Evolutionary conservation across 163 green algal species (phyloP).

Genomic region (Chlamydomonas reinhardtii): DNA sequence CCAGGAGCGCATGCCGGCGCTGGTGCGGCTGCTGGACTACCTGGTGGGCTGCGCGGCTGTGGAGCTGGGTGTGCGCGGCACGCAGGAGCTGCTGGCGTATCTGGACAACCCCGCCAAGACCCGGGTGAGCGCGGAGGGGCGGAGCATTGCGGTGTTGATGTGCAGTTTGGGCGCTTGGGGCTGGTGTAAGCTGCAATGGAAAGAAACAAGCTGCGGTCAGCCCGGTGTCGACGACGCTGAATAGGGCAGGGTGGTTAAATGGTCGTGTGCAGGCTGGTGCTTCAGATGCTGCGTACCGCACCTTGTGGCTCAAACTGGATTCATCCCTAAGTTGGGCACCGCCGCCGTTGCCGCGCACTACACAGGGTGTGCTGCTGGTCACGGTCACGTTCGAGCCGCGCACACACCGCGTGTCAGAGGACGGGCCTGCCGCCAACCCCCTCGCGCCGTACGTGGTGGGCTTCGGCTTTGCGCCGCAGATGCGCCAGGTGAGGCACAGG

Average conservation of each 20-base stretch:
- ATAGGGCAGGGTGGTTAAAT: no score
- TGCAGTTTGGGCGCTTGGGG: no score
- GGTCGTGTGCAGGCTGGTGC: no score
- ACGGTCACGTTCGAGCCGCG: constrained; percentile 46
- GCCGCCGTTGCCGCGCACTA: no score
- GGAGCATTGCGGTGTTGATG: no score
- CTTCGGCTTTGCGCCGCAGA: constrained; percentile 53
- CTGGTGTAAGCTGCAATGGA: no score
- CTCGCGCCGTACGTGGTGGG: neutral
- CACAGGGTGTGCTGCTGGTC: constrained; percentile 48
- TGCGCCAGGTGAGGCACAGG: constrained; percentile 52
- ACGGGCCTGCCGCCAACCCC: neutral
- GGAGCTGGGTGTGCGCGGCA: constrained; percentile 47
- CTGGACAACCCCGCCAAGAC: constrained; percentile 59
- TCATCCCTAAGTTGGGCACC: no score
- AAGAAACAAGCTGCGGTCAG: no score
- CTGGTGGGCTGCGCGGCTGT: constrained; percentile 71
- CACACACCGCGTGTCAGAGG: neutral
- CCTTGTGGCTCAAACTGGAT: no score
- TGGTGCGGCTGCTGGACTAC: constrained; percentile 77
- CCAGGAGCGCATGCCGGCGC: neutral
- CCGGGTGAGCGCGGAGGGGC: constrained; percentile 17
- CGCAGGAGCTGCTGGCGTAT: constrained; percentile 61
- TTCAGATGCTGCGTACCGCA: no score
- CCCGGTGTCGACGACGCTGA: no score